Percentiles rank a stretch among this genome's conserved stretches.
Conservation (phyloP, 805 yeast genomes). For the Suhomyces pyralidae region DNA sequence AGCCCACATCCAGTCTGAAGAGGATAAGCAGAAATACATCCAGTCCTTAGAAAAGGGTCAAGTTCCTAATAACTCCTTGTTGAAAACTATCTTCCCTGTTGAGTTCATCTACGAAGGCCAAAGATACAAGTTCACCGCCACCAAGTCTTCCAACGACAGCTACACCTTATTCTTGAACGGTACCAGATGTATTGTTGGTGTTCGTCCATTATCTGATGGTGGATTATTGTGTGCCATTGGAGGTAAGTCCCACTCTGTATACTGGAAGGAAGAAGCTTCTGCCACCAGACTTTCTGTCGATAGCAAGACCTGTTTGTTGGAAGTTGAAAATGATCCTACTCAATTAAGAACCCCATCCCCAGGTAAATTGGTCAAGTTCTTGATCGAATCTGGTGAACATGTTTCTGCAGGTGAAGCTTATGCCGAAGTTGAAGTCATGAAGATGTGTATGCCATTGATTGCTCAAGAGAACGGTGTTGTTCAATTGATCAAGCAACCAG, state of each 20-base stretch:
- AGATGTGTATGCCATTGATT: conserved; percentile 97
- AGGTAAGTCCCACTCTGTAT: conserved; percentile 91
- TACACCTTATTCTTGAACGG: conserved; percentile 93
- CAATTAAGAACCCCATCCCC: conserved; percentile 98
- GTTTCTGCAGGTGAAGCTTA: conserved; percentile 86
- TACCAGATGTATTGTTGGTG: conserved; percentile 83
- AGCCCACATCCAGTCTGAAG: conserved; percentile 78
- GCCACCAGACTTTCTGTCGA: conserved; percentile 95
- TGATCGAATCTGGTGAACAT: conserved; percentile 95
- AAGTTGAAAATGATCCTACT: conserved; percentile 96
- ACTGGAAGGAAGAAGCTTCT: conserved; percentile 97
- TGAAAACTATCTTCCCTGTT: conserved; percentile 86
- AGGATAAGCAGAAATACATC: conserved; percentile 64
- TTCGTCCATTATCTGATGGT: conserved; percentile 88
- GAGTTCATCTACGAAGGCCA: conserved; percentile 95
- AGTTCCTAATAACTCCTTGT: conserved; percentile 76
- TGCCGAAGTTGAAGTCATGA: conserved; percentile 99
- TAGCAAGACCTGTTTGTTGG: conserved; percentile 89
- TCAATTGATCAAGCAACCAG: conserved; percentile 94
- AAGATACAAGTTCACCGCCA: conserved; percentile 92
- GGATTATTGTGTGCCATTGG: conserved; percentile 84
- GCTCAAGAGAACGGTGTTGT: conserved; percentile 92
- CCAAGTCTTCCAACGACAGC: conserved; percentile 80
- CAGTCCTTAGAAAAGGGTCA: conserved; percentile 91
- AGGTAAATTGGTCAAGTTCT: conserved; percentile 90